These are phyloP conservation scores for Amniculicola lignicola DNA, from an alignment of 495 filamentous ascomycete genomes.

Conservation along the genomic window DNA sequence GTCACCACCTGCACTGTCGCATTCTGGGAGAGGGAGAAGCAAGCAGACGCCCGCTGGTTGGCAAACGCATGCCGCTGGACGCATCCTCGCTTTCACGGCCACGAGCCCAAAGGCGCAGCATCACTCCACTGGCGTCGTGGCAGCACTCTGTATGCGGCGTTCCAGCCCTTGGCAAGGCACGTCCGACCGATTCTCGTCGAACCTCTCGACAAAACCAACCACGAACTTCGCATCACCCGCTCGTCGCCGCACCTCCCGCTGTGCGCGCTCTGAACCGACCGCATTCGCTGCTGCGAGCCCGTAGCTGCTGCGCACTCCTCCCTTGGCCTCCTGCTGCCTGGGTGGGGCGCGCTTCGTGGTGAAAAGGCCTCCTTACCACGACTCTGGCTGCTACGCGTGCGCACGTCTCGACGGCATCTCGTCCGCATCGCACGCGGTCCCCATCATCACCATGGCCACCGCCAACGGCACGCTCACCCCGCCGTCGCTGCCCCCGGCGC, in stretches of 20 bases:
- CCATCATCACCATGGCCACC: constrained; percentile 32
- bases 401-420: constrained; percentile 14
- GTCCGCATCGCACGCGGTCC: constrained; percentile 12
- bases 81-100: too few species aligned
- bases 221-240: constrained; percentile 1
- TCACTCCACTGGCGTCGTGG: too few species aligned
- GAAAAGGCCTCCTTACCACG: background rate
- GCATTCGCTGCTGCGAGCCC: background rate
- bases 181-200: too few species aligned
- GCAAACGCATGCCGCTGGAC: too few species aligned
- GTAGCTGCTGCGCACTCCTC: background rate
- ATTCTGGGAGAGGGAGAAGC: too few species aligned
- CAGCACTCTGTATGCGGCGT: too few species aligned
- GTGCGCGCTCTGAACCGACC: background rate
- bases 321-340: background rate
- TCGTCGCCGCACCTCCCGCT: background rate
- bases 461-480: constrained; percentile 37
- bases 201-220: too few species aligned
- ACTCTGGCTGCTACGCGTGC: constrained; percentile 34
- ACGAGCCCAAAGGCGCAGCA: too few species aligned
- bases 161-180: too few species aligned
- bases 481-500: constrained; percentile 24
- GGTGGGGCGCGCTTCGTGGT: background rate
- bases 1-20: too few species aligned
- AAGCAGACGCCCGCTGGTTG: too few species aligned